Conservation (phyloP, 208 protist genomes). For the Angomonas deanei region DNA sequence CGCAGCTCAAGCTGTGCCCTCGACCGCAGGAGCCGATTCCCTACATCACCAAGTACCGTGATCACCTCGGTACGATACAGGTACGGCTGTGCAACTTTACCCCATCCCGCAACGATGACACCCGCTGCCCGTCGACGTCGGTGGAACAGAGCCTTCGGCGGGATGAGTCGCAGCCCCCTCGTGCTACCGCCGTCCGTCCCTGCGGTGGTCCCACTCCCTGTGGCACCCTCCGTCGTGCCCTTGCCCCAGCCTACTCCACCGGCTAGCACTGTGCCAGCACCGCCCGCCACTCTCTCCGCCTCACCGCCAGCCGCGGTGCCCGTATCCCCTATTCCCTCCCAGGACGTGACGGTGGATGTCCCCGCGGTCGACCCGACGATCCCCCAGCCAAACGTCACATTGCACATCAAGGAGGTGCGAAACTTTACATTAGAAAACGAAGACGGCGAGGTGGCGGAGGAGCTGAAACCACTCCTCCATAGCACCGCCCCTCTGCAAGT, state of each 20-base stretch:
- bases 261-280: too few species aligned
- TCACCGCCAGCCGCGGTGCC: not conserved
- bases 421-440: slow-evolving; percentile 13
- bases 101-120: not conserved
- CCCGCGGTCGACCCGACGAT: not conserved
- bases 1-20: too few species aligned
- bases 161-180: not conserved
- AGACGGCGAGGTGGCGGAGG: slow-evolving; percentile 15
- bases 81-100: not conserved
- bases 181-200: not conserved
- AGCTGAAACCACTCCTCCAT: slow-evolving; percentile 31
- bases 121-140: not conserved
- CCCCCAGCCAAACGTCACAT: not conserved
- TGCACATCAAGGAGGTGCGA: slow-evolving; percentile 35
- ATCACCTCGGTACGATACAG: not conserved
- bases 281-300: too few species aligned
- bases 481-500: slow-evolving; percentile 45
- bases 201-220: too few species aligned
- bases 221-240: too few species aligned
- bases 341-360: not conserved
- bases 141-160: too few species aligned
- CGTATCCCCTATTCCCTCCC: not conserved
- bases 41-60: not conserved
- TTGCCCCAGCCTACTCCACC: too few species aligned
- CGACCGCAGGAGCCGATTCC: not conserved